Base-by-base conservation (phyloP, 345 rosid genomes). In the Limnanthes douglasii region DNA sequence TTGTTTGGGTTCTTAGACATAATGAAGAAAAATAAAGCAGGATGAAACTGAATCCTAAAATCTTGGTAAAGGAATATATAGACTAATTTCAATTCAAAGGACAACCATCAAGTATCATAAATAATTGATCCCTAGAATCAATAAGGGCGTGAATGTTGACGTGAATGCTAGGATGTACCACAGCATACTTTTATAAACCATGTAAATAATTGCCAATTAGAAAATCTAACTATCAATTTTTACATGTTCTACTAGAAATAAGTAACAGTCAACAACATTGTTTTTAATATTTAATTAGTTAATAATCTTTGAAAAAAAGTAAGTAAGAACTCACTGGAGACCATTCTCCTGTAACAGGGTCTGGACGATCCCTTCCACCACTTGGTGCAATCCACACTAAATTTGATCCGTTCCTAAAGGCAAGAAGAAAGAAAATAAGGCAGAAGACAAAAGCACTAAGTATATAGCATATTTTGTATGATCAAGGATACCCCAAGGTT, bases 331-430 rank as follows among this genome's bases (percentile, higher is more conserved):
- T 68, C 61, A 90, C 95, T 17, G 95, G 95, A 65, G 34, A 43
- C 84, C 92, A 83, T 55, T 79, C 92, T 57, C 60, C 72, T 11
- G 95, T 74, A 23, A 39, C 46, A 47, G 81, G 71, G 74, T 90
- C 69, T 10, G 95, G 98, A 10, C 95, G 95, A 59, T 90, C 98
- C 47, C 95, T 77, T 40, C 98, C 98, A 48, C 98, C 98, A 37
- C 95, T 90, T 41, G 98, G 95, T 24, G 98, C 82, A 51, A 90
- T 83, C 98, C 98, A 90, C 34, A 90, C 57, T 42, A 83, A 32
- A 40, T 69, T 73, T 17, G 94, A 75, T 18, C 95, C 98, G 54
- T 70, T 70, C 84, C 95, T 88, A 57, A 22, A 38, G 15, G 31
- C 19, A 49, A 21, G 37, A 17, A 42, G n/a, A n/a, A n/a, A n/a